Base-by-base conservation (phyloP, 2,329 filamentous ascomycete genomes). In the Aspergillus alliaceus region DNA sequence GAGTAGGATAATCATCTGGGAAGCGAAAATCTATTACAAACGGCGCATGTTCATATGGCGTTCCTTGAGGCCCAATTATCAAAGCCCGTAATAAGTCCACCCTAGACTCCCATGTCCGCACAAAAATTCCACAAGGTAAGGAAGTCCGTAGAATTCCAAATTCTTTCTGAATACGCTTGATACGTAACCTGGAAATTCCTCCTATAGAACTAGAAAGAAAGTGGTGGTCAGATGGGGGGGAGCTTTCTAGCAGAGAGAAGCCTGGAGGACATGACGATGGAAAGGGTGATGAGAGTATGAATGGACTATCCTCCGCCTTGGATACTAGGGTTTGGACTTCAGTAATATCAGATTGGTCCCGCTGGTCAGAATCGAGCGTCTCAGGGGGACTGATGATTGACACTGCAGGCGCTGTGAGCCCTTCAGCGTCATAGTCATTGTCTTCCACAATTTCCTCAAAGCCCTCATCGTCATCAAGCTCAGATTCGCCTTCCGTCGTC, bases 21-120 rank as follows among this genome's bases (percentile, higher is more conserved):
- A 86, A 77, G 58, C 82, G 75, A 53, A 86, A 76, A 68, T 87
- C 84, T 59, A 87, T 78, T n/a, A 86, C 69, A 65, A 86, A 86
- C 0, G 84, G 84, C 0, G 83, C 83, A 62, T 81, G 77, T 60
- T 84, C 83, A 66, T 87, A 87, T 2, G 84, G 84, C 0, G 84
- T 87, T 49, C 84, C 83, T 22, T 75, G 70, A 0, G 84, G 83
- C 0, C 84, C 84, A 47, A 87, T 75, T 53, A 87, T 82, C 4
- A 87, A 70, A 15, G 84, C 80, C 11, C 84, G 81, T 9, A 86
- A 67, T 8, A 87, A 76, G 65, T 87, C 83, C 42, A 86, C 77
- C 22, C 83, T 77, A 2, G 79, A 79, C 59, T 86, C 84, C 81
- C 83, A 87, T 1, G 82, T 81, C 32, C 84, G 79, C 2, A 86